These are phyloP conservation scores for Trichosphaerium sp. DNA, from an alignment of 78 protist species.

Conservation along the genomic window DNA sequence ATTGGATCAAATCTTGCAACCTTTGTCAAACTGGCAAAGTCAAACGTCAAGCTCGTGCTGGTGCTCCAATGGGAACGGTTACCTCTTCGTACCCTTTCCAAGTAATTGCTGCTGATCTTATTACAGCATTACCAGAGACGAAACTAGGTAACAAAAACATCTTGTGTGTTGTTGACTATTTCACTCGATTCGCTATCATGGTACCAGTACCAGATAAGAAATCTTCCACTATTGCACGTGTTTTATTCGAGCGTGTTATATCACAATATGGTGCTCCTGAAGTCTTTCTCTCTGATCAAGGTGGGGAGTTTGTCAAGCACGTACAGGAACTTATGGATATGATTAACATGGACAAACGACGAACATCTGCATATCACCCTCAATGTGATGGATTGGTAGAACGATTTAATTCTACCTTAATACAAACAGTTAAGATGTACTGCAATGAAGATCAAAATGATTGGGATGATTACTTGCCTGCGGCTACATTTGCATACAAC, in stretches of 20 bases:
- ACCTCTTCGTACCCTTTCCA: neutral
- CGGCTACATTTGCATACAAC: no score
- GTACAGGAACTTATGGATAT: neutral
- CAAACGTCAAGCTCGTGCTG: neutral
- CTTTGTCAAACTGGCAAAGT: neutral
- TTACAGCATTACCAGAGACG: neutral
- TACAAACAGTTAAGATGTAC: neutral
- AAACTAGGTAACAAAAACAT: neutral
- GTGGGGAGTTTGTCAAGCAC: neutral
- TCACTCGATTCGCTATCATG: neutral
- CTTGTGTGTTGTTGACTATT: neutral
- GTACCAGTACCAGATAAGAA: neutral
- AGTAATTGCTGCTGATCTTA: neutral
- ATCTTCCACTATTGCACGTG: neutral
- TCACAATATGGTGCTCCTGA: neutral
- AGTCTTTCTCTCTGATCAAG: neutral
- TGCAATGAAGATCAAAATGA: no score
- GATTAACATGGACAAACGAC: neutral
- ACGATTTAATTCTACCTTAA: neutral
- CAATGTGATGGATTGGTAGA: slow-evolving; percentile 10
- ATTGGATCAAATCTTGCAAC: neutral
- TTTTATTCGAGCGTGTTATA: neutral
- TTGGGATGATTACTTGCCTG: no score
- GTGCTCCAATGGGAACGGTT: neutral
- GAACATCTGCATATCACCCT: slow-evolving; percentile 2